phyloP scores from a whole-genome alignment of 371 early-diverging fungal genomes.

The Thermomucor indicae-seudaticae region DNA sequence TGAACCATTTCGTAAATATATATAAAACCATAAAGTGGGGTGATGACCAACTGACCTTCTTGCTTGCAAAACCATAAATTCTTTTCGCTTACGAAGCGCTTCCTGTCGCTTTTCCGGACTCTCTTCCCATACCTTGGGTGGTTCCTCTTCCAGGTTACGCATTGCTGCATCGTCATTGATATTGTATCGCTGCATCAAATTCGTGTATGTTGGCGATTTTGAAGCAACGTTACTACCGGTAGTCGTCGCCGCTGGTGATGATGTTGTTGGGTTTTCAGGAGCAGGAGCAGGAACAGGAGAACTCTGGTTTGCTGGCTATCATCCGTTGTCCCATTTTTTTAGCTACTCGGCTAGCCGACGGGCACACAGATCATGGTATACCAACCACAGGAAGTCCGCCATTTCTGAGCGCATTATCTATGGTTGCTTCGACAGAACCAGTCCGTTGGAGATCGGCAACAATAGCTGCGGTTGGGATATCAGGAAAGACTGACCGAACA shows the following conservation, averaged over 20 bases:
- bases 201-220: conserved; percentile 31
- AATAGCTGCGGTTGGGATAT: conserved; percentile 79
- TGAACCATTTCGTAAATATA: neutral
- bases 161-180: conserved; percentile 45
- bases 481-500: conserved; percentile 84
- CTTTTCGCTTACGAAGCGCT: conserved; percentile 75
- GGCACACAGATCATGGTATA: too few species aligned
- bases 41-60: conserved; percentile 52
- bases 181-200: conserved; percentile 50
- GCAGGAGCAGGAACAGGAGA: neutral
- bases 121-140: conserved; percentile 75
- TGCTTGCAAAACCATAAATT: conserved; percentile 85
- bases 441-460: conserved; percentile 81
- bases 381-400: conserved; percentile 70
- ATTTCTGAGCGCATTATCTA: conserved; percentile 82
- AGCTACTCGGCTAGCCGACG: too few species aligned
- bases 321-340: too few species aligned
- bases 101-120: conserved; percentile 73
- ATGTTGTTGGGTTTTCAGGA: conserved; percentile 1
- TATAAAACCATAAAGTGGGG: neutral
- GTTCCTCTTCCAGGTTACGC: conserved; percentile 45
- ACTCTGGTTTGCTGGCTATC: neutral
- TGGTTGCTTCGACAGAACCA: conserved; percentile 83
- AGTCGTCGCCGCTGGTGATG: conserved; percentile 22
- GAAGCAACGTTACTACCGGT: conserved; percentile 34